A percentile compares a stretch with the other conserved stretches of the same genome.
Conservation (phyloP, 148 eudicot genomes). For the Nyssa sinensis region DNA sequence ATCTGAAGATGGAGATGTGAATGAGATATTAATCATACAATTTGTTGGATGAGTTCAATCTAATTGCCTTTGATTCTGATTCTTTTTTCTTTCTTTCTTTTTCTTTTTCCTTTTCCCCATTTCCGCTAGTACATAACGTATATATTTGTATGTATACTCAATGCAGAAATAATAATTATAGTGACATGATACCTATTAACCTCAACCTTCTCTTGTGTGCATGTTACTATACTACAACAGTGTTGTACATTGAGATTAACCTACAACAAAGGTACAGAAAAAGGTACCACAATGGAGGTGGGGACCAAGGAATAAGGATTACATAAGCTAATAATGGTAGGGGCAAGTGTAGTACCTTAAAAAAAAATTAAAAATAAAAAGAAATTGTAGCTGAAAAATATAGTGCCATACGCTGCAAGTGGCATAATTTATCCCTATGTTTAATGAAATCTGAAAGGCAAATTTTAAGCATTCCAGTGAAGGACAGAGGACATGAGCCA, state of each 20-base stretch:
- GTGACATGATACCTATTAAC: slow-evolving; percentile 17
- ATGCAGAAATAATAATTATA: slow-evolving; percentile 23
- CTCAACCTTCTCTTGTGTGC: background rate
- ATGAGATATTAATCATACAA: slow-evolving; percentile 7
- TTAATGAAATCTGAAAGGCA: slow-evolving; percentile 16
- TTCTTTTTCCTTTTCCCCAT: slow-evolving; percentile 11
- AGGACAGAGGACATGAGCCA: slow-evolving; percentile 15
- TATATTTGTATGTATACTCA: slow-evolving; percentile 25
- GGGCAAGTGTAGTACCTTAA: background rate
- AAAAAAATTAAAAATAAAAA: background rate
- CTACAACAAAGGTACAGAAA: background rate
- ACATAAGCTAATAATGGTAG: background rate
- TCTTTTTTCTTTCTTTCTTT: slow-evolving; percentile 11
- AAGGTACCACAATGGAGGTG: background rate
- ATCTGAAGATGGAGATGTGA: slow-evolving; percentile 77
- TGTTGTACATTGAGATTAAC: background rate
- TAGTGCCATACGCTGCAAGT: slow-evolving; percentile 13
- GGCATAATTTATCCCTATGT: slow-evolving; percentile 14
- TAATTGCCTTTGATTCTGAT: slow-evolving; percentile 15
- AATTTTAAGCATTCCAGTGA: background rate
- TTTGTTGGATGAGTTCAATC: slow-evolving; percentile 16
- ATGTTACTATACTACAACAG: background rate
- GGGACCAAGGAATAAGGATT: background rate
- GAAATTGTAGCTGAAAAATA: background rate
- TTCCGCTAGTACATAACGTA: slow-evolving; percentile 21